Conservation (phyloP, 1,284 basidiomycete species). For the Ustilago lituana region DNA sequence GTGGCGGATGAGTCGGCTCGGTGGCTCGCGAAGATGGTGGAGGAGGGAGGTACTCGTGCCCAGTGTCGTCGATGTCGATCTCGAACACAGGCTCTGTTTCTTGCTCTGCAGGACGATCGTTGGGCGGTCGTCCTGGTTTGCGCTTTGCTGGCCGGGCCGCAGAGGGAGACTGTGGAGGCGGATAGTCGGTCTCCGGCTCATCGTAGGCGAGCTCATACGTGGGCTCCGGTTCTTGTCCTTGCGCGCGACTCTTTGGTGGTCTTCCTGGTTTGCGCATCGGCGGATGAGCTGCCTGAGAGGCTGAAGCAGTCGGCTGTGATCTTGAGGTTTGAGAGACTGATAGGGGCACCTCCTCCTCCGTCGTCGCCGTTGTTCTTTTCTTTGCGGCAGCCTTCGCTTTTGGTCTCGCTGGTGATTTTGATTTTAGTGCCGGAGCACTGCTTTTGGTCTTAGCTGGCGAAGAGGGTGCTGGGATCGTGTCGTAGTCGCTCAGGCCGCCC, state of each 20-base stretch:
- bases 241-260: constrained; percentile 1
- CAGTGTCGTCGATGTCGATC: constrained; percentile 11
- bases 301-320: background rate
- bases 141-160: too few relatives aligned
- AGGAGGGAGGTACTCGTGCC: background rate
- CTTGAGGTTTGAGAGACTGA: background rate
- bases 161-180: too few relatives aligned
- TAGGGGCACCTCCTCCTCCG: background rate
- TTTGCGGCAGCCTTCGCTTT: background rate
- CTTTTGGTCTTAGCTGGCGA: background rate
- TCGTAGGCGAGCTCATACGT: too few relatives aligned
- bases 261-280: constrained; percentile 19
- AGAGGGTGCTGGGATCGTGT: constrained; percentile 11
- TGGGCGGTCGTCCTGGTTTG: constrained; percentile 7
- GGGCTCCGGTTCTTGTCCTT: constrained; percentile 1
- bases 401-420: constrained; percentile 12
- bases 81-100: constrained; percentile 6
- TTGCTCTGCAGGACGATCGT: constrained; percentile 8
- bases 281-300: constrained; percentile 7
- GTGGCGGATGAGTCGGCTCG: constrained; percentile 8
- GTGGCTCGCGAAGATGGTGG: constrained; percentile 1
- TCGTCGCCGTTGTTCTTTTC: background rate
- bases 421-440: background rate
- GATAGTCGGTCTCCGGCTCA: too few relatives aligned
- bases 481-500: constrained; percentile 12